A percentile compares a stretch with the other conserved stretches of the same genome.
phyloP scores from a whole-genome alignment of 768 basidiomycete genomes.

The Pulveroboletus sp. region DNA sequence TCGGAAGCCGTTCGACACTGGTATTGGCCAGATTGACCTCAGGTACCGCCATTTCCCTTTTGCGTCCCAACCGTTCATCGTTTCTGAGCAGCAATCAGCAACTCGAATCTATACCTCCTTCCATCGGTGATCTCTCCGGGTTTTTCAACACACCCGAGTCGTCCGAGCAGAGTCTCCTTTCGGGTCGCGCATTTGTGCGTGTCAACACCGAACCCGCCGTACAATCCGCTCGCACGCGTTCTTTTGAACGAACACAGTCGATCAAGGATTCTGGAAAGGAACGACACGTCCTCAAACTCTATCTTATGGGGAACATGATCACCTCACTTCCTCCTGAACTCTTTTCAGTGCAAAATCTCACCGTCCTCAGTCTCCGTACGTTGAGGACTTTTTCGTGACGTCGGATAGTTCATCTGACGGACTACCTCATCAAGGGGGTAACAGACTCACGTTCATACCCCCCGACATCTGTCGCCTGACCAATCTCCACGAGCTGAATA shows the following conservation, averaged over 20 bases:
- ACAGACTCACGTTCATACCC: constrained; percentile 52
- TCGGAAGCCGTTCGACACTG: constrained; percentile 40
- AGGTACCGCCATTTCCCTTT: constrained; percentile 36
- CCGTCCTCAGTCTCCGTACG: constrained; percentile 62
- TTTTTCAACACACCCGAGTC: constrained; percentile 42
- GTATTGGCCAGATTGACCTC: constrained; percentile 49
- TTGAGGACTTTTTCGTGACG: constrained; percentile 5
- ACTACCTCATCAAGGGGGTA: constrained; percentile 41
- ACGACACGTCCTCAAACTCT: constrained; percentile 51
- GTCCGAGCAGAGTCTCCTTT: constrained; percentile 27
- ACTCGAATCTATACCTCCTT: constrained; percentile 46
- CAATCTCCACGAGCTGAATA: constrained; percentile 54
- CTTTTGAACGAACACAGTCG: constrained; percentile 25
- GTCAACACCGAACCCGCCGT: constrained; percentile 32
- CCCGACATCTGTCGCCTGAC: constrained; percentile 55
- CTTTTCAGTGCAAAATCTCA: constrained; percentile 52
- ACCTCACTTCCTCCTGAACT: constrained; percentile 50
- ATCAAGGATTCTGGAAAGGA: constrained; percentile 34
- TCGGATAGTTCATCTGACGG: background rate
- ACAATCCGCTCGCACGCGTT: constrained; percentile 19
- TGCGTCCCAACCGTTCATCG: constrained; percentile 9
- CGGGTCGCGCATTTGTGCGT: constrained; percentile 30
- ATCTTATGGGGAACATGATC: constrained; percentile 52
- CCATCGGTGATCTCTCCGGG: constrained; percentile 41
- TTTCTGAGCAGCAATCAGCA: constrained; percentile 30